Conservation (phyloP, 345 rosid genomes). For the Brassica cretica region DNA sequence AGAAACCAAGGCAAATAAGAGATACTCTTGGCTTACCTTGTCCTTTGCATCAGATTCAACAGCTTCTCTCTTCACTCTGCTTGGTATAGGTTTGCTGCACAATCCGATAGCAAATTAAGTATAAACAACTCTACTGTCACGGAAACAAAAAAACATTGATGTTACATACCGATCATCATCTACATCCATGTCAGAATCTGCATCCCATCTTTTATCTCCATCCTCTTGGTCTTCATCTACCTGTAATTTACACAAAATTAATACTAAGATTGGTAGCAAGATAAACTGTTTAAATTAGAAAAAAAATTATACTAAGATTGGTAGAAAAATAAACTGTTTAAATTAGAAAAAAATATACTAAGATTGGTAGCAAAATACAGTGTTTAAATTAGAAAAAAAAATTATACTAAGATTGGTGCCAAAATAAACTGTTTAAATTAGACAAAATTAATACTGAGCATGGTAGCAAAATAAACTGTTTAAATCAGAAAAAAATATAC, state of each 20-base stretch:
- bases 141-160: background rate
- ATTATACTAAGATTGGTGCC: background rate
- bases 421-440: background rate
- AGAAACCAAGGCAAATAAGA: slow-evolving; percentile 16
- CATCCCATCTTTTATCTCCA: slow-evolving; percentile 82
- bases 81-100: slow-evolving; percentile 64
- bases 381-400: too few species aligned
- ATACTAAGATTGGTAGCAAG: background rate
- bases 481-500: too few species aligned
- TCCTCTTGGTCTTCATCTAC: slow-evolving; percentile 79
- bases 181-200: slow-evolving; percentile 79
- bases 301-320: background rate
- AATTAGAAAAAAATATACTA: too few species aligned
- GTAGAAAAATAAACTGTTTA: background rate
- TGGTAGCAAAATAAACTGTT: background rate
- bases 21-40: slow-evolving; percentile 40
- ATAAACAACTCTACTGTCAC: background rate
- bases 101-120: slow-evolving; percentile 10
- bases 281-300: too few species aligned
- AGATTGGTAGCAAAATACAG: too few species aligned
- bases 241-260: slow-evolving; percentile 41
- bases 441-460: slow-evolving; percentile 7
- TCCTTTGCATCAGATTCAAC: slow-evolving; percentile 66
- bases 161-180: slow-evolving; percentile 65
- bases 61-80: slow-evolving; percentile 78